These are phyloP conservation scores for Salix arbutifolia DNA, from an alignment of 345 rosid genomes.

Conservation along the genomic window DNA sequence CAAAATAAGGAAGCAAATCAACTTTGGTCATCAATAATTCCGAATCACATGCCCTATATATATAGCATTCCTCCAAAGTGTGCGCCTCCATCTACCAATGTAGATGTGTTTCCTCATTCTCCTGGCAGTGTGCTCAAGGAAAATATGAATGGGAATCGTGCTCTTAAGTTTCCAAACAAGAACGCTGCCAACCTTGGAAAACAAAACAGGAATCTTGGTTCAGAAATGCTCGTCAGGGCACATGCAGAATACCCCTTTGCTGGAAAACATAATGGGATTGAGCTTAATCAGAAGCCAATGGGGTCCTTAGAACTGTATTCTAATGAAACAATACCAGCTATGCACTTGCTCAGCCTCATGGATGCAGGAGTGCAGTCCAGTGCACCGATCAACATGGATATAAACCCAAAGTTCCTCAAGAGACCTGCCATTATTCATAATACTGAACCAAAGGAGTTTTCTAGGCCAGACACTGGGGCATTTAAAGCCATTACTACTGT, in stretches of 20 bases:
- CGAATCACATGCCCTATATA: conserved; percentile 43
- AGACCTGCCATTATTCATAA: conserved; percentile 44
- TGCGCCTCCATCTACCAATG: conserved; percentile 32
- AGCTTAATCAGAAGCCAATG: conserved; percentile 19
- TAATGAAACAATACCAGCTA: conserved; percentile 77
- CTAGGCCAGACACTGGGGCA: conserved; percentile 37
- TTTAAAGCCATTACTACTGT: conserved; percentile 30
- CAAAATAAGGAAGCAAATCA: conserved; percentile 46
- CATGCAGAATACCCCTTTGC: conserved; percentile 41
- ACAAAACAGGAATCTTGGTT: conserved; percentile 41
- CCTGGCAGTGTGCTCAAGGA: conserved; percentile 32
- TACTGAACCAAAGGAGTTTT: conserved; percentile 42
- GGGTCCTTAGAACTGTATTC: conserved; percentile 52
- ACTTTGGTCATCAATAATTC: conserved; percentile 44
- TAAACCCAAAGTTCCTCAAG: conserved; percentile 39
- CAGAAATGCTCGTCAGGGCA: conserved; percentile 29
- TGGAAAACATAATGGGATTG: conserved; percentile 45
- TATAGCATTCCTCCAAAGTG: conserved; percentile 33
- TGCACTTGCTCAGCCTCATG: conserved; percentile 93
- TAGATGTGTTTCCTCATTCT: conserved; percentile 28
- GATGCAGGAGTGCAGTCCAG: conserved; percentile 60
- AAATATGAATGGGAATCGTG: conserved; percentile 26
- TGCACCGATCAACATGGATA: conserved; percentile 42
- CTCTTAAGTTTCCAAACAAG: conserved; percentile 32
- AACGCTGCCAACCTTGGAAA: conserved; percentile 41